Percentiles rank a stretch among this genome's conserved stretches.
phyloP scores from a whole-genome alignment of 1,284 basidiomycete genomes.

The Anthracocystis setariae region DNA sequence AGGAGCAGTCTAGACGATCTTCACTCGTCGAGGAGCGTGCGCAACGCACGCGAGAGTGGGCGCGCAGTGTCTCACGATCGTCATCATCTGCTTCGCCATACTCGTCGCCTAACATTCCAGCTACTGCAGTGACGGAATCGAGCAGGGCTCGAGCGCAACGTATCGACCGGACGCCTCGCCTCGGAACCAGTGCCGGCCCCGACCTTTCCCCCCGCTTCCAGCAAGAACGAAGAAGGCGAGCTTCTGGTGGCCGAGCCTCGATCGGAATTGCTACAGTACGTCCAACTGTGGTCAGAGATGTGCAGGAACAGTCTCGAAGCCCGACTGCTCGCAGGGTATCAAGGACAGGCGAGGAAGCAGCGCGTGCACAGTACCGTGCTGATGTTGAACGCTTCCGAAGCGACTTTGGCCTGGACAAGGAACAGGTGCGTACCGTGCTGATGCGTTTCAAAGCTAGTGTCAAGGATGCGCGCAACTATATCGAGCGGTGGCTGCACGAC shows the following conservation, averaged over 20 bases:
- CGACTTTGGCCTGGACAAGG: slow-evolving; percentile 22
- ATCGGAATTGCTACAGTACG: neutral
- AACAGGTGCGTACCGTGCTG: slow-evolving; percentile 10
- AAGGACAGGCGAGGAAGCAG: slow-evolving; percentile 15
- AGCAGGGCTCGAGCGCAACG: slow-evolving; percentile 24
- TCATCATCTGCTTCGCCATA: slow-evolving; percentile 14
- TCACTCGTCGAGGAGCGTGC: slow-evolving; percentile 6
- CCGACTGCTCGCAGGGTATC: neutral
- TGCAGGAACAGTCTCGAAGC: neutral
- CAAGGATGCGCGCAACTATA: slow-evolving; percentile 18
- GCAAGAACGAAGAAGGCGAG: neutral
- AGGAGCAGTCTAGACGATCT: neutral
- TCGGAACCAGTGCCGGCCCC: neutral
- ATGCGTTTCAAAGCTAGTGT: slow-evolving; percentile 20
- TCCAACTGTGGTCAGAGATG: neutral
- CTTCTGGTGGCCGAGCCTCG: neutral
- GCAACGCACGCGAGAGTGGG: slow-evolving; percentile 18
- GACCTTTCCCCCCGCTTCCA: slow-evolving; percentile 11
- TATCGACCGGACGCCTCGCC: slow-evolving; percentile 11
- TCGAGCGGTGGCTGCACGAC: slow-evolving; percentile 18
- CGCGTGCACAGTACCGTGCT: slow-evolving; percentile 23
- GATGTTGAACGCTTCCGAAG: slow-evolving; percentile 17
- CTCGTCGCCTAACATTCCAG: neutral
- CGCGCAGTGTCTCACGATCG: slow-evolving; percentile 23
- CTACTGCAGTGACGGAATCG: slow-evolving; percentile 9